Evolutionary conservation across 768 basidiomycete species (phyloP), one percentile per base, ranked within the genome.

Genomic region (Hortiboletus campestris): DNA sequence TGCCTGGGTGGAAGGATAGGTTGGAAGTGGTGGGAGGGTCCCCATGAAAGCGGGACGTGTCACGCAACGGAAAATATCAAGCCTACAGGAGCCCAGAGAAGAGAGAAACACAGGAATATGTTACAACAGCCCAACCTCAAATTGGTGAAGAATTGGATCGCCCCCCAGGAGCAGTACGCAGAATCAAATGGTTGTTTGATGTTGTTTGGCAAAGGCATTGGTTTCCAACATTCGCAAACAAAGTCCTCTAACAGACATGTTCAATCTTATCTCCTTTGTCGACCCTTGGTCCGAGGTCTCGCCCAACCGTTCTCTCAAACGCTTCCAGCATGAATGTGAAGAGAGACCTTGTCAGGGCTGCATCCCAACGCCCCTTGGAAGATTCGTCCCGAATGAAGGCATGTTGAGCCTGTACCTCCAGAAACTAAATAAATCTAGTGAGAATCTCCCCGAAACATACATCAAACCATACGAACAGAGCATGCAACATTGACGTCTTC

Each of bases 331-430:
- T 89, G 71, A 88, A 90, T 2, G 75, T 74, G 68, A 94, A 94
- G 32, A 94, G 68, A 20, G 86, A 86, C 47, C 83, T 79, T 0
- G 91, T 93, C 49, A 98, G 75, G 0, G 94, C 94, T 9, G 94
- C 93, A 65, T 98, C 96, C 94, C 94, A 98, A 51, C 96, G 82
- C 2, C 93, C 95, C 70, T 97, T 98, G 31, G 89, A 91, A 8
- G 82, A 80, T 64, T 94, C 92, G 68, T 96, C 94, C 6, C 95
- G 85, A 57, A 98, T 88, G 72, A 98, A 98, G 4, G 96, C 96
- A 62, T 98, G 95, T 65, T 98, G 95, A 0, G 95, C 96, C 70
- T 97, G 94, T 14, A 98, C 93, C 70, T 98, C 96, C 56, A 97
- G 74, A 70, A 95, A 94, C 90, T 94, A 67, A 13, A 51, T 35